Conservation (phyloP, 129 eudicot genomes). For the Cynara cardunculus region DNA sequence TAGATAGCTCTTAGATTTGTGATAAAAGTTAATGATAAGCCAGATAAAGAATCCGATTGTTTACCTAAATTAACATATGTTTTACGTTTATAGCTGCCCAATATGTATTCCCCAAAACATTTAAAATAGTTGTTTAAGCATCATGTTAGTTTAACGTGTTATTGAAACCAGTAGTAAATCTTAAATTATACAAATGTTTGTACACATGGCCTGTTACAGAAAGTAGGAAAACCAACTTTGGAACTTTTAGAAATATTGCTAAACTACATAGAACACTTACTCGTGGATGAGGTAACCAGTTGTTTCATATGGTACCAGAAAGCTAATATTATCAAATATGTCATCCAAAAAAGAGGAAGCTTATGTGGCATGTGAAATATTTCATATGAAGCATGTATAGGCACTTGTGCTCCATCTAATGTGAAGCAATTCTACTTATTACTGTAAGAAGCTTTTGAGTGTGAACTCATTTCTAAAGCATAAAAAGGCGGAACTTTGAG, state of each 20-base stretch:
- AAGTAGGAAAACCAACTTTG: background rate
- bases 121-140: background rate
- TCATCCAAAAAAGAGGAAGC: background rate
- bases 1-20: conserved; percentile 12
- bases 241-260: background rate
- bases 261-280: background rate
- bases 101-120: background rate
- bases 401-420: background rate
- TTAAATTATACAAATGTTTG: background rate
- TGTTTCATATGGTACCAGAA: no score
- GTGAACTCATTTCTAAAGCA: background rate
- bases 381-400: background rate
- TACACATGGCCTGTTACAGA: background rate
- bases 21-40: background rate
- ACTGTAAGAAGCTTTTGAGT: background rate
- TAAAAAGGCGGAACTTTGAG: background rate
- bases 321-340: background rate
- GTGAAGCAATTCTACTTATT: background rate
- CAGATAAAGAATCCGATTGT: background rate
- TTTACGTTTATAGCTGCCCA: background rate
- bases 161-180: background rate
- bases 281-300: no score
- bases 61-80: background rate
- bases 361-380: background rate
- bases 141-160: background rate